Base-by-base conservation (phyloP, 352 stramenopile genomes). In the Phytophthora cactorum region DNA sequence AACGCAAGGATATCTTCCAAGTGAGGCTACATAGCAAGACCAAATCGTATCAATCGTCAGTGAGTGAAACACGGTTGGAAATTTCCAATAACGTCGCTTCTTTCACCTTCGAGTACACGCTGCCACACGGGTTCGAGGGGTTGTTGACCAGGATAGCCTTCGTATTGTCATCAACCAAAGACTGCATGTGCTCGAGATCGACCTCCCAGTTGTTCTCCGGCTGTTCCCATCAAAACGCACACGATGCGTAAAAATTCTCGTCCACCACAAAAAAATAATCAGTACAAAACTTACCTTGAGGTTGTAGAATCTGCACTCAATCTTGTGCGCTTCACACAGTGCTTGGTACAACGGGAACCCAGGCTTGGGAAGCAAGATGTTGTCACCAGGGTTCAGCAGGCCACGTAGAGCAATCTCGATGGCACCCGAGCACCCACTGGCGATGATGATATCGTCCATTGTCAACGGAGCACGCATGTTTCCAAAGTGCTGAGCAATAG, bases 271-370 rank as follows among this genome's bases (percentile, higher is more conserved):
- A 63, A 52, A 10, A 28, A 1, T 25, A n/a, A 50, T n/a, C 36
- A 44, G 32, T 7, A 27, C 5, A 9, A 47, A 25, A n/a, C 63
- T 31, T 41, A 86, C 80, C 50, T 87, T 72, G 11, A 95, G 67
- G 63, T 95, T 82, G 80, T 99, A 99, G 60, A 97, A 96, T 41
- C 89, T 80, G 39, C 94, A 96, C 43, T 93, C 74, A 53, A 97
- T 96, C 64, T 97, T 93, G 62, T 98, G 84, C 34, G 90, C 93
- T 63, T 97, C 85, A 9, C 91, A 95, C 60, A 99, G 96, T 11
- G 98, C 94, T 75, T 98, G 85, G 75, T 99, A 99, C 4, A 99
- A 63, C 32, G 96, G 90, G 80, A 99, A 99, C 7, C 91, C 94
- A 6, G 97, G 97, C 59, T 93, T 87, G 0, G 97, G 96, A 7